Evolutionary conservation across 805 yeast genomes (phyloP), one percentile per base, ranked within the genome.

Genomic region (Metschnikowia proteae): DNA sequence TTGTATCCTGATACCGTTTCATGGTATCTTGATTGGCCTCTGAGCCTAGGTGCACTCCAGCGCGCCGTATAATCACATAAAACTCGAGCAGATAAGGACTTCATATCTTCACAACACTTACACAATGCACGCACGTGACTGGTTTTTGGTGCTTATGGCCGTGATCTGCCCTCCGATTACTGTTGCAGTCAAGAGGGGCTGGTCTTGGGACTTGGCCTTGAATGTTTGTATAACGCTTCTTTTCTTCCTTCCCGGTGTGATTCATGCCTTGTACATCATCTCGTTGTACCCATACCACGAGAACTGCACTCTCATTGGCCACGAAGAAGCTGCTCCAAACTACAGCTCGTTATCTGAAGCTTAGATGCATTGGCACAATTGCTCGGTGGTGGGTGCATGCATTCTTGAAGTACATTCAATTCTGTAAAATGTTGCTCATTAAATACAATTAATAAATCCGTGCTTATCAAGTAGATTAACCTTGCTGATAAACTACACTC

Each of bases 181-280:
- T 1, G 96, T 88, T 17, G 74, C 81, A 59, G 68, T 86, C 53
- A 84, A 86, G 61, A 74, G 85, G 47, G 96, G 96, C 3, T 41
- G 40, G 34, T 82, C 91, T 1, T 80, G 83, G 6, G 96, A 88
- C 60, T 72, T 70, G 55, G 64, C 82, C 48, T 84, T 88, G 60
- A 88, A 87, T 65, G 72, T 88, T 41, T 81, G 85, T 5, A 74
- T 88, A 29, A 84, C 89, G 64, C 60, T 80, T 48, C 71, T 88
- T 38, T 94, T 95, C 1, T 83, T 75, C 62, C 60, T 88, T 47
- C 96, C 96, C 0, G 96, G 94, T 8, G 75, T 87, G 33, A 65
- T 88, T 51, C 96, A 88, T 60, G 71, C 84, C 36, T 83, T 88
- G 80, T 88, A 86, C 65, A 84, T 88, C 59, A 86, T 88, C 48